phyloP scores from a whole-genome alignment of 352 stramenopile genomes.

The Nannochloropsis limnetica region DNA sequence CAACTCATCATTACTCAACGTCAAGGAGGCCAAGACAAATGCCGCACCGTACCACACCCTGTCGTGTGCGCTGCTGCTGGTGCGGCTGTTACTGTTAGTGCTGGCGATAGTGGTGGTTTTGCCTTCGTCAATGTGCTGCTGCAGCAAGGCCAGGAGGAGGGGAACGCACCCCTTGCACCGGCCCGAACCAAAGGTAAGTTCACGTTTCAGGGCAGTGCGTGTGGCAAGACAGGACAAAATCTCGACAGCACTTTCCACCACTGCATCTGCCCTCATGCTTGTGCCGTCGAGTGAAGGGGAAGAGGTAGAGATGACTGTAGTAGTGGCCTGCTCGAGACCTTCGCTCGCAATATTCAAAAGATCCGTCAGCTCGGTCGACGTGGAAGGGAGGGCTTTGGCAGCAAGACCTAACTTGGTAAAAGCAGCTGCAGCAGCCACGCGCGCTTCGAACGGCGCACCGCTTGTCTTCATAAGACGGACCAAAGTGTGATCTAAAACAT shows the following conservation, averaged over 20 bases:
- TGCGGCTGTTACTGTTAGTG: constrained; percentile 39
- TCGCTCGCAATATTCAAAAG: background rate
- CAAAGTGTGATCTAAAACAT: background rate
- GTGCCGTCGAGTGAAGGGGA: background rate
- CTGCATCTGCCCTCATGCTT: background rate
- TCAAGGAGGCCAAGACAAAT: constrained; percentile 80
- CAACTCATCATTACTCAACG: constrained; percentile 81
- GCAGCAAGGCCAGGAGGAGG: background rate
- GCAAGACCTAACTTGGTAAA: constrained; percentile 12
- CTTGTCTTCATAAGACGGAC: background rate
- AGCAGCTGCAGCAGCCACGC: constrained; percentile 16
- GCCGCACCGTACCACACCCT: constrained; percentile 72
- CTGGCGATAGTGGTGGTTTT: background rate
- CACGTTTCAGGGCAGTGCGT: constrained; percentile 22
- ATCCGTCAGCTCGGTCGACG: background rate
- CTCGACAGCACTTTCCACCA: background rate
- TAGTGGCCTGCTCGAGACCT: background rate
- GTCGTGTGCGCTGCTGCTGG: constrained; percentile 5
- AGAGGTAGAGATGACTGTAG: background rate
- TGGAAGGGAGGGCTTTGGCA: constrained; percentile 5
- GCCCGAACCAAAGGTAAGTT: constrained; percentile 13
- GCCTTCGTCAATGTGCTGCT: background rate
- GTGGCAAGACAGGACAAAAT: background rate
- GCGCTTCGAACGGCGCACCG: background rate
- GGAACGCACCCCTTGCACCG: background rate